These are phyloP conservation scores for Psilocybe cyanescens DNA, from an alignment of 768 basidiomycete species.

Conservation along the genomic window DNA sequence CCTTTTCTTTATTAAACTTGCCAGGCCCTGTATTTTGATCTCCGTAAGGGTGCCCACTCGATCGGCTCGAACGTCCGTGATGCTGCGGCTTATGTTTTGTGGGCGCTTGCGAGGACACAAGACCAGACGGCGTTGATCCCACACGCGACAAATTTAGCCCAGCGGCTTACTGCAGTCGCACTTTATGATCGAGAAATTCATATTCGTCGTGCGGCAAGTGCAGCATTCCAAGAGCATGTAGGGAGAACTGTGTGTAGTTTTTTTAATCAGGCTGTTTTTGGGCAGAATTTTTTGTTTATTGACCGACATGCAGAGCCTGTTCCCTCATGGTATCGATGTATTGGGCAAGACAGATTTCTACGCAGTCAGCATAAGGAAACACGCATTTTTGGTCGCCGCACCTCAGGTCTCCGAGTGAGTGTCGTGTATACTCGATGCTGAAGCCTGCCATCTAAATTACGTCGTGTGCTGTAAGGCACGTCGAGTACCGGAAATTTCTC, in stretches of 20 bases:
- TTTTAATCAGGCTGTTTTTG: not conserved
- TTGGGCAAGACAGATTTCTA: conserved; percentile 94
- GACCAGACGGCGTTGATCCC: conserved; percentile 59
- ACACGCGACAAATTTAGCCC: conserved; percentile 69
- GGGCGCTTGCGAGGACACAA: conserved; percentile 89
- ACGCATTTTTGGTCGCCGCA: conserved; percentile 85
- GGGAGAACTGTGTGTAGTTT: conserved; percentile 77
- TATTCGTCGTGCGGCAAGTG: conserved; percentile 94
- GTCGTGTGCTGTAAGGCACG: conserved; percentile 54
- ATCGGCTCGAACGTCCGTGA: conserved; percentile 95
- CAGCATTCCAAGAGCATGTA: conserved; percentile 96
- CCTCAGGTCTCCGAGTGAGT: conserved; percentile 87
- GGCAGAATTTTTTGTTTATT: conserved; percentile 6
- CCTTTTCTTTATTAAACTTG: conserved; percentile 3
- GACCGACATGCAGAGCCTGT: conserved; percentile 62
- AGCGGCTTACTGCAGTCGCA: conserved; percentile 74
- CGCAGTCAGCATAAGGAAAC: conserved; percentile 83
- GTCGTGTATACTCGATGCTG: not conserved
- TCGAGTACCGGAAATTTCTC: conserved; percentile 71
- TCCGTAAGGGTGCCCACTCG: conserved; percentile 90
- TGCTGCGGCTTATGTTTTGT: conserved; percentile 91
- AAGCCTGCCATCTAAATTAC: conserved; percentile 9
- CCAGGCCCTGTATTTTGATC: conserved; percentile 91
- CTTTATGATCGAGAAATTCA: conserved; percentile 94
- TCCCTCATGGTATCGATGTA: conserved; percentile 94